Base-by-base conservation (phyloP, 1,284 basidiomycete genomes). In the Irpex sp. region DNA sequence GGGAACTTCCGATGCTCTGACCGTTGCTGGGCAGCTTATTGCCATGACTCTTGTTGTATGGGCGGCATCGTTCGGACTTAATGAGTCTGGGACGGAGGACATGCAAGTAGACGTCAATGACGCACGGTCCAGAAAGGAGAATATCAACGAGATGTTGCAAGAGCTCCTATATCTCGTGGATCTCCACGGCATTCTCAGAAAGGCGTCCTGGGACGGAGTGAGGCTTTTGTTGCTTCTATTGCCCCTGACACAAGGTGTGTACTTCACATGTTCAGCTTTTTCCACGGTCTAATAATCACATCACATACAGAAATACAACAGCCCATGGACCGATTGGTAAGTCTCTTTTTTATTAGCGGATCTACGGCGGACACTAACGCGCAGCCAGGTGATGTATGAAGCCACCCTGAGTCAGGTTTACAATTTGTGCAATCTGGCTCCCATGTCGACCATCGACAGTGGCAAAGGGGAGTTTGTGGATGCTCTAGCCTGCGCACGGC, bases 181-280 rank as follows among this genome's bases (percentile, higher is more conserved):
- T 73, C 78, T 87, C 55, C 86, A 88, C 65, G 89, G 88, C 15
- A 75, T 96, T 21, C 79, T 95, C 72, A 82, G 94, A n/a, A 86
- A 86, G 63, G 93, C 93, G 1, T 85, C 88, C 2, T 92, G 92
- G 87, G 94, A 96, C 67, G 93, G 94, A 9, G 88, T 94, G 34
- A 82, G 92, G 47, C 85, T 86, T 2, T 78, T 96, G 38, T 76
- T 96, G 26, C 80, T 96, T 52, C 76, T 94, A 31, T 77, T 93
- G 63, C 94, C 94, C 5, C 80, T 96, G 48, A 88, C 93, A 48
- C 88, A 92, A 75, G 92, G 93, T 94, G 57, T 4, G 21, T 60
- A 51, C 17, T 17, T 31, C 40, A 61, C 44, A 64, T 67, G 49
- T 60, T 69, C 55, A 69, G 63, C 62, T 37, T 19, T 15, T 55